Evolutionary conservation across 176 grass and related monocot genomes (phyloP).

Genomic region (Oryza officinalis): DNA sequence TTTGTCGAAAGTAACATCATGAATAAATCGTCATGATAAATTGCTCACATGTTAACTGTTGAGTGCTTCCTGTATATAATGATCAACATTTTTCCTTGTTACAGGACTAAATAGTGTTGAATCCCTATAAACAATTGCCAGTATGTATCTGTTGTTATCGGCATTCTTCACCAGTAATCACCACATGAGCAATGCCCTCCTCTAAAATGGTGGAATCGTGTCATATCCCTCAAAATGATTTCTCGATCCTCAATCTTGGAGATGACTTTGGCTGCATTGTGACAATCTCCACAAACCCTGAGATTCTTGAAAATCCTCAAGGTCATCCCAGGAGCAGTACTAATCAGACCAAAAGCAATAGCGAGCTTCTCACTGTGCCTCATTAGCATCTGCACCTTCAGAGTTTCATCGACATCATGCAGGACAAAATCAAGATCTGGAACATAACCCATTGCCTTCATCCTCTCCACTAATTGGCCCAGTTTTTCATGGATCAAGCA

Average conservation of each 20-base stretch:
- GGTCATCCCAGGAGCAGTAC: slow-evolving; percentile 38
- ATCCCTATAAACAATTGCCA: neutral
- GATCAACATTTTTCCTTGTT: neutral
- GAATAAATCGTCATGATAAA: neutral
- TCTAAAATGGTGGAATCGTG: slow-evolving; percentile 77
- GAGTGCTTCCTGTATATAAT: neutral
- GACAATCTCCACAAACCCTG: slow-evolving; percentile 69
- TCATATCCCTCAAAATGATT: slow-evolving; percentile 65
- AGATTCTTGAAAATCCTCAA: slow-evolving; percentile 78
- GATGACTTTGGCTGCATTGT: slow-evolving; percentile 67
- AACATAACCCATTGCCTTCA: slow-evolving; percentile 51
- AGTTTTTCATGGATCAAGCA: slow-evolving; percentile 58
- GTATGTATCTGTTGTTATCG: neutral
- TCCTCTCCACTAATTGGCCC: slow-evolving; percentile 42
- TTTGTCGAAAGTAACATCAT: neutral
- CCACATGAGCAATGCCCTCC: slow-evolving; percentile 61
- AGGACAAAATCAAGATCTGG: slow-evolving; percentile 62
- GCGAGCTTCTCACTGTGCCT: slow-evolving; percentile 72
- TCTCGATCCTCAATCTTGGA: slow-evolving; percentile 62
- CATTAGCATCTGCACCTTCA: slow-evolving; percentile 66
- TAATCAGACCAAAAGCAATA: slow-evolving; percentile 71
- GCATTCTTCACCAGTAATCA: slow-evolving; percentile 69
- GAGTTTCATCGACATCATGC: slow-evolving; percentile 57
- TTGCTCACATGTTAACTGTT: slow-evolving; percentile 13
- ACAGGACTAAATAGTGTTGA: neutral